Evolutionary conservation across 495 filamentous ascomycete species (phyloP).

Genomic region (Rostrohypoxylon terebratum): DNA sequence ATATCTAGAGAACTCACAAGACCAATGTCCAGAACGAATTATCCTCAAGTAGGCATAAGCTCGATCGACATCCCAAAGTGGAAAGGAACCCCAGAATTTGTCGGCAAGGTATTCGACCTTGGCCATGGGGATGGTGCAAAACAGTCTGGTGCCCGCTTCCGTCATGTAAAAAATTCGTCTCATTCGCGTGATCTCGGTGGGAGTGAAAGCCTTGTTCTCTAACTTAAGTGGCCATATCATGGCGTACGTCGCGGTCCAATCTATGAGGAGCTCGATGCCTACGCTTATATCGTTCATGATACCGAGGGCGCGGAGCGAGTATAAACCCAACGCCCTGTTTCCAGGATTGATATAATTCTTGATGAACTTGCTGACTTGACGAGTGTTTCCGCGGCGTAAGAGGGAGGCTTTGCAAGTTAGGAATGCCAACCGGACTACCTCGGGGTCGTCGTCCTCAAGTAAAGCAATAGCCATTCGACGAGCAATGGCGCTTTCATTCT

Average conservation of each 20-base stretch:
- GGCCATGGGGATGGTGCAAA: not conserved
- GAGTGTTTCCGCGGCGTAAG: not conserved
- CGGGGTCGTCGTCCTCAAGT: constrained; percentile 8
- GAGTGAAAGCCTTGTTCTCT: not conserved
- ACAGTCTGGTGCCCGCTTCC: not conserved
- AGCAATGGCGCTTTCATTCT: constrained; percentile 3
- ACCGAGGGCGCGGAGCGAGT: not conserved
- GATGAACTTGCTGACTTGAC: not conserved
- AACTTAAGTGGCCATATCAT: not conserved
- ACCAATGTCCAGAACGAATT: not conserved
- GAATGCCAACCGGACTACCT: constrained; percentile 17
- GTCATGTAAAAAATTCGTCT: constrained; percentile 11
- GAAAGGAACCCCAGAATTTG: not conserved
- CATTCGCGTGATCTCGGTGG: constrained; percentile 13
- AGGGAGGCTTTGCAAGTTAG: constrained; percentile 7
- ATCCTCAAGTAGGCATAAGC: not conserved
- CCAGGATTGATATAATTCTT: constrained; percentile 1
- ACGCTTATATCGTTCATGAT: not conserved
- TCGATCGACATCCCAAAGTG: not conserved
- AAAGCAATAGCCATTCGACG: not conserved
- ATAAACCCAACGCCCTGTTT: not conserved
- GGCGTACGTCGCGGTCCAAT: constrained; percentile 6
- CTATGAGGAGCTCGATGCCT: not conserved
- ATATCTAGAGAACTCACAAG: not conserved
- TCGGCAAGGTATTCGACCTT: not conserved